Evolutionary conservation across 768 basidiomycete genomes (phyloP).

Genomic region (Rhodotorula babjevae): DNA sequence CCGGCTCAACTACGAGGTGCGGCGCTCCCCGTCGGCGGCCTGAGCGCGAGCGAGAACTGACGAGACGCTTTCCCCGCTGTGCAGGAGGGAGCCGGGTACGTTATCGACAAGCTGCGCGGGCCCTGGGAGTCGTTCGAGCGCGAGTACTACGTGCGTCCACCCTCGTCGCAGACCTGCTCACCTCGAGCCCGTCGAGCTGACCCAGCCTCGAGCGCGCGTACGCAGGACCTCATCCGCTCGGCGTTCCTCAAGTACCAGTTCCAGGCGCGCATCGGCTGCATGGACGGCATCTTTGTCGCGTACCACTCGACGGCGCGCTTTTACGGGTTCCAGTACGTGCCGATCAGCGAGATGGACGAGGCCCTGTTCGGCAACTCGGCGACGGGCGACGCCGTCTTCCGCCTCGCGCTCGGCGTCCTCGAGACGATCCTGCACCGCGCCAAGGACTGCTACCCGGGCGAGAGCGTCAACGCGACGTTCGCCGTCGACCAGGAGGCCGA

Average conservation of each 20-base stretch:
- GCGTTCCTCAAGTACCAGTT: constrained; percentile 96
- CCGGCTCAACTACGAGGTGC: constrained; percentile 62
- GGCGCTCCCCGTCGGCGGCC: constrained; percentile 52
- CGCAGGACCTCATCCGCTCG: constrained; percentile 72
- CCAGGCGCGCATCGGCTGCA: constrained; percentile 91
- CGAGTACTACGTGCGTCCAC: constrained; percentile 63
- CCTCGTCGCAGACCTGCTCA: no score
- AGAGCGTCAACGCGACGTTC: constrained; percentile 24
- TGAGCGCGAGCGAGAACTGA: neutral
- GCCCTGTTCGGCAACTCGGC: constrained; percentile 63
- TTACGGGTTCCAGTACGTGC: constrained; percentile 90
- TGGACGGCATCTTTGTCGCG: constrained; percentile 74
- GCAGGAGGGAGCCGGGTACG: constrained; percentile 65
- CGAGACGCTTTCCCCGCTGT: neutral
- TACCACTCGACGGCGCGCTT: constrained; percentile 61
- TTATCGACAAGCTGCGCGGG: constrained; percentile 63
- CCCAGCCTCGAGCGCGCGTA: neutral
- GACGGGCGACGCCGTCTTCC: constrained; percentile 70
- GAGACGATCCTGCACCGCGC: constrained; percentile 64
- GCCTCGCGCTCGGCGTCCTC: constrained; percentile 64
- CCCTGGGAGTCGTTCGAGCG: constrained; percentile 74
- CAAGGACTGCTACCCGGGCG: constrained; percentile 26
- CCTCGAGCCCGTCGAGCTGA: neutral
- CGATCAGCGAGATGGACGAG: constrained; percentile 80
- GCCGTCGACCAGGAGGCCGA: constrained; percentile 4